Conservation (phyloP, 345 rosid species). For the Brassica nigra region DNA sequence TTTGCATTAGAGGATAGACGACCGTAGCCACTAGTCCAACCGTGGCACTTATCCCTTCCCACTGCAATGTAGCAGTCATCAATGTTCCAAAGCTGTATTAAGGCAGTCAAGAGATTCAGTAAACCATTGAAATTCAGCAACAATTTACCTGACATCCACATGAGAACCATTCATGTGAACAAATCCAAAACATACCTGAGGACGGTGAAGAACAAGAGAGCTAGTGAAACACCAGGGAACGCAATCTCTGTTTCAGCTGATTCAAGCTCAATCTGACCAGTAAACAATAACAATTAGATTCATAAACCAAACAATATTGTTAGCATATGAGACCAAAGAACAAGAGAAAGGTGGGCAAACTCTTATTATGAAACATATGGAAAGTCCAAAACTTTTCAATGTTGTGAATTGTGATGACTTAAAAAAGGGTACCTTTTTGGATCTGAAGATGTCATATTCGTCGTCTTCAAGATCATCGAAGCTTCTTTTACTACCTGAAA, state of each 20-base stretch:
- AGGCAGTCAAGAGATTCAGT: no score
- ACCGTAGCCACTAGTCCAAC: conserved; percentile 78
- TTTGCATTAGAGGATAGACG: conserved; percentile 67
- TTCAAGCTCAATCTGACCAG: no score
- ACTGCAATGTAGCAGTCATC: no score
- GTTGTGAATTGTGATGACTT: no score
- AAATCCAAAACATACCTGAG: conserved; percentile 55
- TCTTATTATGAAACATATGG: no score
- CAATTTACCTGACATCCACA: no score
- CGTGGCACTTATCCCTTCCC: conserved; percentile 52
- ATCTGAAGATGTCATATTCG: conserved; percentile 82
- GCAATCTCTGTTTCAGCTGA: conserved; percentile 41
- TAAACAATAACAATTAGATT: no score
- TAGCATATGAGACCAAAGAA: not conserved
- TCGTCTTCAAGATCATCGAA: conserved; percentile 89
- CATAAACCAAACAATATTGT: not conserved
- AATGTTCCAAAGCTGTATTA: no score
- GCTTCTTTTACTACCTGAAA: conserved; percentile 68
- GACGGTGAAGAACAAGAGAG: conserved; percentile 83
- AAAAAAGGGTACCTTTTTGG: conserved; percentile 60
- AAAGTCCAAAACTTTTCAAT: not conserved
- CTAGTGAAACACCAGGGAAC: conserved; percentile 74
- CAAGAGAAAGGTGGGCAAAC: not conserved
- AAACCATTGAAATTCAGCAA: no score
- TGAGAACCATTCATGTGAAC: not conserved